Conservation (phyloP, 192 early-diverging fungal genomes). For the Paraglomus brasilianum region DNA sequence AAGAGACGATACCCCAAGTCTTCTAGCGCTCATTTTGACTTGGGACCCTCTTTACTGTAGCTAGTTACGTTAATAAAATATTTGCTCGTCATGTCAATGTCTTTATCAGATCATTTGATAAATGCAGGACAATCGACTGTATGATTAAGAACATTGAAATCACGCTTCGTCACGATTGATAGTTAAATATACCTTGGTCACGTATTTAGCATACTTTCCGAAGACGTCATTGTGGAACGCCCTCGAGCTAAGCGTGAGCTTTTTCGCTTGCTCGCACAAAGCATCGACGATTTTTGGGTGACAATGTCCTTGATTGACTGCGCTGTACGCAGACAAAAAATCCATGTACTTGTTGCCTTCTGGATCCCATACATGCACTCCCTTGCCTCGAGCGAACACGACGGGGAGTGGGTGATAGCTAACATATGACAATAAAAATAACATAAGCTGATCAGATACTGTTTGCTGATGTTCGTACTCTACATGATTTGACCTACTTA, state of each 20-base stretch:
- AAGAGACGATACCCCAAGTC: too few species aligned
- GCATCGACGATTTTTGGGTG: slow-evolving; percentile 95
- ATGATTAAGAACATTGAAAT: too few species aligned
- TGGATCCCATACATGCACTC: slow-evolving; percentile 92
- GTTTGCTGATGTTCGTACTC: neutral
- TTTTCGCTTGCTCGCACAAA: slow-evolving; percentile 84
- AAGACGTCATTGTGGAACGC: slow-evolving; percentile 98
- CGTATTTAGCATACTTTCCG: slow-evolving; percentile 85
- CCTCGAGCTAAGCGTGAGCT: slow-evolving; percentile 83
- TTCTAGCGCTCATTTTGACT: too few species aligned
- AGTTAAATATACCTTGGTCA: slow-evolving; percentile 64
- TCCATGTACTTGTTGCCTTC: slow-evolving; percentile 87
- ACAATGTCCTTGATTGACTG: slow-evolving; percentile 90
- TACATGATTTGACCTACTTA: slow-evolving; percentile 62
- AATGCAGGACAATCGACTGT: too few species aligned
- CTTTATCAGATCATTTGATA: too few species aligned
- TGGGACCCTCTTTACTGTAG: too few species aligned
- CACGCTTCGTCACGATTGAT: too few species aligned
- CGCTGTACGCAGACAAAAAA: slow-evolving; percentile 83
- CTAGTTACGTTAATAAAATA: too few species aligned
- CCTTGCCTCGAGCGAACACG: slow-evolving; percentile 84
- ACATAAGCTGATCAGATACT: neutral
- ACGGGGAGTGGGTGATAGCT: slow-evolving; percentile 97
- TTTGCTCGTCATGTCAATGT: too few species aligned
- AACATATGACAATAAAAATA: neutral